A percentile compares a stretch with the other conserved stretches of the same genome.
Evolutionary conservation across 208 protist genomes (phyloP).

Genomic region (Vickermania ingenoplastis): DNA sequence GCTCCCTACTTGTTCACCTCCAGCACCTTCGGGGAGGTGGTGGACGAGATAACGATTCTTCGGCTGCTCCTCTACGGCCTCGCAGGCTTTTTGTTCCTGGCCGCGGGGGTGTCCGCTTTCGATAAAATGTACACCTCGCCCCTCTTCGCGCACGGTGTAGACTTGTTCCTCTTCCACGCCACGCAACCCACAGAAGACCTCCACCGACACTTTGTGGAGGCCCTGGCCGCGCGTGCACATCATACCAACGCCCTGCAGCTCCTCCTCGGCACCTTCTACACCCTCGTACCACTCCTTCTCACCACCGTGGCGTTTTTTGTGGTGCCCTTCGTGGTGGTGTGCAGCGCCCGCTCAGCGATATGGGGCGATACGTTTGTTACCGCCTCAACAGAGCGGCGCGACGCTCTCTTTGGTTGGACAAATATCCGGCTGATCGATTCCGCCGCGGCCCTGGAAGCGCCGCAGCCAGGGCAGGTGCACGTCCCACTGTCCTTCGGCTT

Average conservation of each 20-base stretch:
- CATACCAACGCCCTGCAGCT: slow-evolving; percentile 41
- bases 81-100: slow-evolving; percentile 28
- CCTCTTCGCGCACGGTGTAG: slow-evolving; percentile 73
- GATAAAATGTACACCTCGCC: slow-evolving; percentile 38
- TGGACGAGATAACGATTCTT: slow-evolving; percentile 21
- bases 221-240: slow-evolving; percentile 53
- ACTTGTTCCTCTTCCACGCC: slow-evolving; percentile 68
- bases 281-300: slow-evolving; percentile 33
- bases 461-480: background rate
- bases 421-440: too few species aligned
- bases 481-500: background rate
- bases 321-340: slow-evolving; percentile 25
- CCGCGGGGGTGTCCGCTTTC: slow-evolving; percentile 41
- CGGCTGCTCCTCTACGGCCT: slow-evolving; percentile 49
- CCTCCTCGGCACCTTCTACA: slow-evolving; percentile 28
- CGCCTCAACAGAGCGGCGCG: background rate
- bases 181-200: slow-evolving; percentile 43
- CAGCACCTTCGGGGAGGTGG: slow-evolving; percentile 22
- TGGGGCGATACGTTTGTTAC: slow-evolving; percentile 3
- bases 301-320: slow-evolving; percentile 35
- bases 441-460: too few species aligned
- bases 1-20: background rate
- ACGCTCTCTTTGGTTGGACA: background rate
- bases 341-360: slow-evolving; percentile 14
- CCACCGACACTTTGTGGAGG: slow-evolving; percentile 35